Evolutionary conservation across 2,329 filamentous ascomycete genomes (phyloP), one percentile per base, ranked within the genome.

Genomic region (Sarocladium strictum): DNA sequence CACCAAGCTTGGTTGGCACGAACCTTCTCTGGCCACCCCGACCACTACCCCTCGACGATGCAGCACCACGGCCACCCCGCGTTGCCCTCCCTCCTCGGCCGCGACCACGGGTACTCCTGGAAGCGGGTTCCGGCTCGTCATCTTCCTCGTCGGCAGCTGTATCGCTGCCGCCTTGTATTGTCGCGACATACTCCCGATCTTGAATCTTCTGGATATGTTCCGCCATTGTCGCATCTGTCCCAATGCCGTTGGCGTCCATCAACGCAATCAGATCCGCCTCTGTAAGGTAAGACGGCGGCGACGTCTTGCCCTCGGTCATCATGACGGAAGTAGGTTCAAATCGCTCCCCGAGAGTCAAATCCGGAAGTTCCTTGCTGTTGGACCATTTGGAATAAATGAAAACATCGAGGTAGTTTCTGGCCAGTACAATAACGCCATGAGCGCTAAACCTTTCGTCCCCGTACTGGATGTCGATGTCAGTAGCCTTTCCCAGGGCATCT

Each of bases 161-260:
- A 54, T 65, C 67, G 59, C 67, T 65, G 62, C 64, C 77, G 62
- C 64, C 77, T 65, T 72, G 83, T 65, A 65, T 73, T 1, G 87
- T 86, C 55, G 84, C 82, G 51, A 91, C 93, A 64, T 99, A 99
- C 62, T 92, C 80, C 57, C 94, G 79, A 56, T 92, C 84, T 69
- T 97, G 91, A 63, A 99, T 96, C 70, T 93, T 99, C 56, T 89
- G 85, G 64, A 99, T 99, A 66, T 99, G 94, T 64, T 99, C 94
- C 0, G 94, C 94, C 94, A 99, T 99, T 1, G 94, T 99, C 6
- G 94, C 94, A 72, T 99, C 94, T 10, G 94, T 99, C 12, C 94
- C 94, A 59, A 99, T 99, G 2, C 94, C 94, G 66, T 99, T 99
- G 43, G 90, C 92, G 72, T 99, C 94, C 94, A 99, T 99, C 11